Evolutionary conservation across 2,329 filamentous ascomycete genomes (phyloP).

Genomic region (Aspergillus japonicus): DNA sequence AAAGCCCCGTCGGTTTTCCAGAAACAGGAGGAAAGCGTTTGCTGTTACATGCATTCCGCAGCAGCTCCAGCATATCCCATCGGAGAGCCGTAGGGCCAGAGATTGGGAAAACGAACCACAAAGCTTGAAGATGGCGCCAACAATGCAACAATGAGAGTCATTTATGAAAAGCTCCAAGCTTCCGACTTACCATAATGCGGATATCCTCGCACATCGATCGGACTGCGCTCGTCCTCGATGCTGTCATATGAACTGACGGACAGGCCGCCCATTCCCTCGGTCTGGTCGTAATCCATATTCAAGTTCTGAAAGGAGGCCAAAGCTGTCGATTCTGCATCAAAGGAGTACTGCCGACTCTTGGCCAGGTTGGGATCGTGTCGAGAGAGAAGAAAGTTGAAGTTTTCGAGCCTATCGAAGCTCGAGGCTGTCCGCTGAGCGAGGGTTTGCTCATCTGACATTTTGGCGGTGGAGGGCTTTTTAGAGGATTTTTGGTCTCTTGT

Average conservation of each 20-base stretch:
- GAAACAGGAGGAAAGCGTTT: background rate
- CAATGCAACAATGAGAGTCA: slow-evolving; percentile 31
- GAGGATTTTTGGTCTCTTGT: slow-evolving; percentile 12
- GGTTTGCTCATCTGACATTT: slow-evolving; percentile 34
- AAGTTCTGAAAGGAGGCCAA: slow-evolving; percentile 33
- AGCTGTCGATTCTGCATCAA: slow-evolving; percentile 36
- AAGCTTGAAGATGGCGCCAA: slow-evolving; percentile 33
- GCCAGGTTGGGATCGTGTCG: slow-evolving; percentile 33
- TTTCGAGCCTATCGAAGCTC: slow-evolving; percentile 36
- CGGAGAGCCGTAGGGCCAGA: slow-evolving; percentile 14
- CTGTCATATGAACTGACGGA: slow-evolving; percentile 45
- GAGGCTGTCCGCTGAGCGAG: slow-evolving; percentile 27
- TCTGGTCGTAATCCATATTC: slow-evolving; percentile 42
- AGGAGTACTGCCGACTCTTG: slow-evolving; percentile 39
- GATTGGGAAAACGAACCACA: slow-evolving; percentile 28
- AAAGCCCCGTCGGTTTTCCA: background rate
- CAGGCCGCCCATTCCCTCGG: slow-evolving; percentile 41
- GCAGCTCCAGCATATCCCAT: slow-evolving; percentile 15
- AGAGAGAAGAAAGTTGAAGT: slow-evolving; percentile 39
- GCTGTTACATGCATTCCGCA: slow-evolving; percentile 10
- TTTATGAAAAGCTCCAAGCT: slow-evolving; percentile 11
- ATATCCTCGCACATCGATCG: slow-evolving; percentile 40
- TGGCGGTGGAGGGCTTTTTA: slow-evolving; percentile 22
- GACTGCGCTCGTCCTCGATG: slow-evolving; percentile 40
- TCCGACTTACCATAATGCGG: slow-evolving; percentile 41